Conservation (phyloP, 306 rosid species). For the Prunus mira region DNA sequence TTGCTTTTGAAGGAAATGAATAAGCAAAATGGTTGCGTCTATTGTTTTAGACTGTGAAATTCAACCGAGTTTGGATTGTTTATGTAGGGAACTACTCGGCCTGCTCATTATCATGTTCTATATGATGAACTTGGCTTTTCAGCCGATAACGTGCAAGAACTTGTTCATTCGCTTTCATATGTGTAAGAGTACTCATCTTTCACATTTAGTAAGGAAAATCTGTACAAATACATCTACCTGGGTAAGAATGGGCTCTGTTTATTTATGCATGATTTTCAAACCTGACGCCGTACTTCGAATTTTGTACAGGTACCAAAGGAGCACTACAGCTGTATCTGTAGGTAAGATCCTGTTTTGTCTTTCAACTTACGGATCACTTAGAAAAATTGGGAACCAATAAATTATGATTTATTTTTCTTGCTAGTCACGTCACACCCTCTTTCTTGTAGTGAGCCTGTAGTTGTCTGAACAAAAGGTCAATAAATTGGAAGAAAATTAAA, state of each 20-base stretch:
- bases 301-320: constrained; percentile 66
- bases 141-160: constrained; percentile 77
- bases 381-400: no score
- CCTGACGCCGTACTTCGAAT: neutral
- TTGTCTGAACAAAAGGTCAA: neutral
- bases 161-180: constrained; percentile 81
- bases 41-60: neutral
- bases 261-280: neutral
- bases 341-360: constrained; percentile 34
- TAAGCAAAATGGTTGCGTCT: neutral
- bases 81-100: constrained; percentile 64
- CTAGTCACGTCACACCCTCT: neutral
- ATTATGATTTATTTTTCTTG: no score
- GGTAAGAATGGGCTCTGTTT: neutral
- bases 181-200: constrained; percentile 50
- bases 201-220: neutral
- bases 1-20: neutral
- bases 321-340: constrained; percentile 88
- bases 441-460: neutral
- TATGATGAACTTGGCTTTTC: constrained; percentile 73
- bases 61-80: neutral
- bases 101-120: constrained; percentile 80
- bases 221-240: neutral
- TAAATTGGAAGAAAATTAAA: neutral
- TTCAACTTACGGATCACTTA: no score